A percentile compares a stretch with the other conserved stretches of the same genome.
These are phyloP conservation scores for Pseudoturritis turrita DNA, from an alignment of 345 rosid species.

Conservation along the genomic window DNA sequence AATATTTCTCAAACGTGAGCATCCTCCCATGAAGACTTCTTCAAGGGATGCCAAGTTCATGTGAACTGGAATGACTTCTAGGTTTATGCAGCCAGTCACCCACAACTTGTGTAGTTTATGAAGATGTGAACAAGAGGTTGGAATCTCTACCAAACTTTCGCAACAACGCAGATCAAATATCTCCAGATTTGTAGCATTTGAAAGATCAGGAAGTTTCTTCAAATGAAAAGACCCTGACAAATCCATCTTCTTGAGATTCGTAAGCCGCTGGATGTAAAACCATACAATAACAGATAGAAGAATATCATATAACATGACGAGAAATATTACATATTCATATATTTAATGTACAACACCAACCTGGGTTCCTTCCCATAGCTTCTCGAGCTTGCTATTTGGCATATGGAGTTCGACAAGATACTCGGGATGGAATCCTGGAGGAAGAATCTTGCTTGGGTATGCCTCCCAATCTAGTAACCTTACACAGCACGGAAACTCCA, in stretches of 20 bases:
- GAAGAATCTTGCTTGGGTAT: no score
- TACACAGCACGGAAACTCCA: no score
- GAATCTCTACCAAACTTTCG: constrained; percentile 3
- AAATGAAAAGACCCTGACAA: no score
- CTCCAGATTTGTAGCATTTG: constrained; percentile 19
- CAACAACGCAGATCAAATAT: background rate
- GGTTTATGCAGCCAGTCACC: background rate
- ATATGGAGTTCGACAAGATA: no score
- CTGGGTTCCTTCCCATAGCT: no score
- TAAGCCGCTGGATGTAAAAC: background rate
- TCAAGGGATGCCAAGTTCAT: constrained; percentile 10
- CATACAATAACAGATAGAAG: no score
- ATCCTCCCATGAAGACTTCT: background rate
- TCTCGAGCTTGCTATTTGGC: no score
- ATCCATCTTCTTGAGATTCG: no score
- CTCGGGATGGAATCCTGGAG: no score
- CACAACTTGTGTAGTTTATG: background rate
- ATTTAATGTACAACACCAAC: no score
- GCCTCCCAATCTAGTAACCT: no score
- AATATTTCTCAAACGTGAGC: constrained; percentile 17
- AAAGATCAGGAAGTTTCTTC: constrained; percentile 15
- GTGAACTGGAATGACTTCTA: background rate
- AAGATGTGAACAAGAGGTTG: background rate
- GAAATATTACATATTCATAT: no score
- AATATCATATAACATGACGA: background rate